Base-by-base conservation (phyloP, 2,329 filamentous ascomycete species). In the Geosmithia morbida region DNA sequence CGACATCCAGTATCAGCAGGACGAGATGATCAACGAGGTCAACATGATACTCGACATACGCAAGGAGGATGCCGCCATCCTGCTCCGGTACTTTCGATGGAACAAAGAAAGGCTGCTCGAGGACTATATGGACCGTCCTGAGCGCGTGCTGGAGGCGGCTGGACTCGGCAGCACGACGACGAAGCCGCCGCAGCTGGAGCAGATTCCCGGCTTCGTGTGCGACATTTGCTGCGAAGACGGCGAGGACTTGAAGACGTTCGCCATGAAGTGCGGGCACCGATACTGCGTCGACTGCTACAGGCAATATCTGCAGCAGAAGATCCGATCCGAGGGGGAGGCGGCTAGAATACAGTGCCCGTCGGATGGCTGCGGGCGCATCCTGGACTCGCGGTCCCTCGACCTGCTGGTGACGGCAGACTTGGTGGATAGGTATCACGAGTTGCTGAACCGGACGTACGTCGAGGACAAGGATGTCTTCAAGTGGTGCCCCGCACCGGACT, bases 401-500 rank as follows among this genome's bases (percentile, higher is more conserved):
- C 67, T 97, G 19, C 74, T 98, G 5, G 77, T 83, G 19, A 70
- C 74, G 0, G 51, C 66, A 1, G 74, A 79, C 6, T 60, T 83
- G 22, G 68, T 65, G 22, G 70, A 62, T 45, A 70, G 88, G 54
- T 98, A 98, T 59, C 79, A 85, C 53, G 81, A 85, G 55, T 75
- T 98, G 16, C 79, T 98, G 33, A 95, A 86, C 58, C 76, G 92
- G 55, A 96, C 89, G 7, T 98, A 95, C 58, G 92, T 98, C 50
- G 92, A 98, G 63, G 90, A 98, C 64, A 95, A 88, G 65, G 89
- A 95, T 49, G 84, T 83, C 48, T 77, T 97, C 50, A 95, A 94
- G 63, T 98, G 92, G 92, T 98, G 92, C 62, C 92, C 92, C 1
- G 90, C 90, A 1, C 92, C 92, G n/a, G 90, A 98, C 62, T 98